phyloP scores from a whole-genome alignment of 176 grass and related monocot species.

The Aegilops bicornis region DNA sequence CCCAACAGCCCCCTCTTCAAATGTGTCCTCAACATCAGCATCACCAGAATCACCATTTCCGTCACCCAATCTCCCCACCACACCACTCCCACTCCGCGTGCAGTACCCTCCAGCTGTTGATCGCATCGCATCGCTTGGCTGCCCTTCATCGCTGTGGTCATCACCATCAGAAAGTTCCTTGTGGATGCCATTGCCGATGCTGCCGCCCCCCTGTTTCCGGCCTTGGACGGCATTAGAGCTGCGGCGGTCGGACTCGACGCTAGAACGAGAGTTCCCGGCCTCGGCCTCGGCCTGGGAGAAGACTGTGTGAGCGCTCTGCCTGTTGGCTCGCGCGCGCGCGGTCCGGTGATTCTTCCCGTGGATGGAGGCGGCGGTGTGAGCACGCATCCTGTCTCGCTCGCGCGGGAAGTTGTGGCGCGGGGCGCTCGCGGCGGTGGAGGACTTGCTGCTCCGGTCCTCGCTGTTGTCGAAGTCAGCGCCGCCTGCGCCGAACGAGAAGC shows the following conservation, averaged over 20 bases:
- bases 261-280: slow-evolving; percentile 43
- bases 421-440: slow-evolving; percentile 59
- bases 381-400: slow-evolving; percentile 37
- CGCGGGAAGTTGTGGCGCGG: slow-evolving; percentile 30
- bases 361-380: slow-evolving; percentile 3
- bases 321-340: slow-evolving; percentile 1
- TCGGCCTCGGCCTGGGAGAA: background rate
- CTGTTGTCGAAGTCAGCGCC: slow-evolving; percentile 62
- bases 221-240: slow-evolving; percentile 13
- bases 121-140: slow-evolving; percentile 40
- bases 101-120: slow-evolving; percentile 11
- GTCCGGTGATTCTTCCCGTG: slow-evolving; percentile 11
- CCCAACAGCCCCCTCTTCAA: slow-evolving; percentile 11
- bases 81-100: slow-evolving; percentile 35
- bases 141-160: slow-evolving; percentile 43
- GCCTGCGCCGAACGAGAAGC: slow-evolving; percentile 57
- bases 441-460: slow-evolving; percentile 67
- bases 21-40: slow-evolving; percentile 3
- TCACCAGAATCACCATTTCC: slow-evolving; percentile 34
- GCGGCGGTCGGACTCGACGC: slow-evolving; percentile 40
- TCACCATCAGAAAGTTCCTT: slow-evolving; percentile 22
- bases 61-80: background rate
- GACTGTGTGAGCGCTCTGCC: background rate
- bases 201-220: background rate
- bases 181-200: slow-evolving; percentile 32